Conservation (phyloP, 768 basidiomycete genomes). For the Panellus pusillus region DNA sequence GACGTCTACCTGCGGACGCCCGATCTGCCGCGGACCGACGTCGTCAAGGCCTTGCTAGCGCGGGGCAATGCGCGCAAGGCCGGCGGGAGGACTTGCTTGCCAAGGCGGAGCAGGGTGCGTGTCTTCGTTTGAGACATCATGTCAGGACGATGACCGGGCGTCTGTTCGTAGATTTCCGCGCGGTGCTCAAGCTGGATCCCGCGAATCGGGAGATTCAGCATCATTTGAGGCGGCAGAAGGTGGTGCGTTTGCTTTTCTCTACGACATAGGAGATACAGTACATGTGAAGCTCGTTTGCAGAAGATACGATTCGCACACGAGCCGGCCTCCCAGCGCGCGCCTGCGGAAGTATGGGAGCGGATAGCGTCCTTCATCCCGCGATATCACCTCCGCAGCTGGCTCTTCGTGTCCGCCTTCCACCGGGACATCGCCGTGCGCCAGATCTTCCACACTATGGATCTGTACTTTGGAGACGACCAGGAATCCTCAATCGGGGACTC, state of each 20-base stretch:
- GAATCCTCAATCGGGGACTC: constrained; percentile 60
- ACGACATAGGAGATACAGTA: neutral
- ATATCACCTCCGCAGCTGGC: constrained; percentile 68
- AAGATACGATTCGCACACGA: constrained; percentile 50
- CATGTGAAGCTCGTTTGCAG: constrained; percentile 26
- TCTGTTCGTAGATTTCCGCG: constrained; percentile 52
- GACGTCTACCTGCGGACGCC: constrained; percentile 68
- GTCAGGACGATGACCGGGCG: neutral
- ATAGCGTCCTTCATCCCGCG: constrained; percentile 64
- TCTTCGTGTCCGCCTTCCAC: constrained; percentile 63
- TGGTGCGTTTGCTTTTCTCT: constrained; percentile 33
- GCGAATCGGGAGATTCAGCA: constrained; percentile 55
- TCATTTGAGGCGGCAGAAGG: constrained; percentile 47
- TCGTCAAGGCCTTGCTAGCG: constrained; percentile 56
- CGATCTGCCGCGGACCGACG: constrained; percentile 48
- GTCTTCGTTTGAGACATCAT: neutral
- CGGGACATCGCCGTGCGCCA: constrained; percentile 62
- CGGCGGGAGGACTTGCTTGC: constrained; percentile 55
- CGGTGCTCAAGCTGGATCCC: constrained; percentile 60
- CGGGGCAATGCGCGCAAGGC: constrained; percentile 59
- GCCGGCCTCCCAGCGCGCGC: constrained; percentile 61
- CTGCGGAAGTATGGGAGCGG: constrained; percentile 67
- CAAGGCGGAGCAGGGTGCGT: constrained; percentile 60
- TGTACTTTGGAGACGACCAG: constrained; percentile 60
- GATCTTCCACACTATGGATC: constrained; percentile 67